Evolutionary conservation across 139 green algal species (phyloP).

Genomic region (Limnomonas spitsbergensis): DNA sequence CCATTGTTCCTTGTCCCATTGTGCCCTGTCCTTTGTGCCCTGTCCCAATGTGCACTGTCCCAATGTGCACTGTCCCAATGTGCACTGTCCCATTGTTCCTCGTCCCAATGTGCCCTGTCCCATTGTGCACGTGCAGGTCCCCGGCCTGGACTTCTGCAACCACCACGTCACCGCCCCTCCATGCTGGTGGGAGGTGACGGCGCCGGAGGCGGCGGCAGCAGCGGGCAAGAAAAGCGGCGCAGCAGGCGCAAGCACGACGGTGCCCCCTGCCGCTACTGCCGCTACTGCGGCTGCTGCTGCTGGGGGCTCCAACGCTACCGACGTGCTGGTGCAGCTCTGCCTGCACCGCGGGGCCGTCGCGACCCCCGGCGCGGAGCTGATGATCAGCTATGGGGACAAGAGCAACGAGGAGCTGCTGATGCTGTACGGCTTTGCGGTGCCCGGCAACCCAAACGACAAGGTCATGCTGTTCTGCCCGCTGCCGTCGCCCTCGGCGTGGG

Average conservation of each 20-base stretch:
- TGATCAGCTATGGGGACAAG: slow-evolving; percentile 56
- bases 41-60: too few relatives aligned
- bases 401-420: slow-evolving; percentile 85
- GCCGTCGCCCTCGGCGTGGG: slow-evolving; percentile 38
- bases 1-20: too few relatives aligned
- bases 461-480: slow-evolving; percentile 71
- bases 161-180: slow-evolving; percentile 43
- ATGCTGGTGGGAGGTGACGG: slow-evolving; percentile 55
- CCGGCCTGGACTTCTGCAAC: slow-evolving; percentile 87
- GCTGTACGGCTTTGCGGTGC: slow-evolving; percentile 72
- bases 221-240: neutral
- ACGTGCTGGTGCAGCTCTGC: slow-evolving; percentile 23
- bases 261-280: neutral
- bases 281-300: neutral
- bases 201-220: neutral
- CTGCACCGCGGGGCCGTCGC: slow-evolving; percentile 21
- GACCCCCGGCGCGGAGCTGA: slow-evolving; percentile 55
- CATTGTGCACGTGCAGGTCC: too few relatives aligned
- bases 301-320: neutral
- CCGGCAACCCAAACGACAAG: slow-evolving; percentile 61
- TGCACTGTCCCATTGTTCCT: too few relatives aligned
- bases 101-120: too few relatives aligned
- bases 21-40: too few relatives aligned
- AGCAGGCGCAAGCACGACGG: neutral
- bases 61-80: too few relatives aligned